Evolutionary conservation across 176 grass and related monocot genomes (phyloP).

Genomic region (Hsuehochloa calcarea): DNA sequence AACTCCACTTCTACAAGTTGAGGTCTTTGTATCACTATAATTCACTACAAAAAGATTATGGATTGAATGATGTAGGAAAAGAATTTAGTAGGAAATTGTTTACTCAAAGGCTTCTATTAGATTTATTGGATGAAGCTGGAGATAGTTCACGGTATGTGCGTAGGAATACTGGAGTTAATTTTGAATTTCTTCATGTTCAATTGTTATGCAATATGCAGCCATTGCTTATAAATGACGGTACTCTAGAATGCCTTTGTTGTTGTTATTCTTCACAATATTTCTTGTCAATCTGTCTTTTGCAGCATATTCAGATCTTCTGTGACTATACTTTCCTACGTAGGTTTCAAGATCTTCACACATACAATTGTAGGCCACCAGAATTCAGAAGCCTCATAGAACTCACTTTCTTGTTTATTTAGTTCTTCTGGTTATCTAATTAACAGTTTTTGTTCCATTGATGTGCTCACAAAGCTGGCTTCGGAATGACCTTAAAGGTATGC

Average conservation of each 20-base stretch:
- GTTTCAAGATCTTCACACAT: slow-evolving; percentile 16
- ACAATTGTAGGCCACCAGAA: neutral
- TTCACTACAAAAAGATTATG: slow-evolving; percentile 52
- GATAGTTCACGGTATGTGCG: slow-evolving; percentile 57
- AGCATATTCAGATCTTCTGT: neutral
- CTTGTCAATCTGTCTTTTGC: neutral
- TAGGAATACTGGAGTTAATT: neutral
- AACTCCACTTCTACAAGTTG: neutral
- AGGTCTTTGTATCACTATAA: neutral
- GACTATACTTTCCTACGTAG: neutral
- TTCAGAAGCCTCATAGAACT: slow-evolving; percentile 18
- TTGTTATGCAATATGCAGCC: neutral
- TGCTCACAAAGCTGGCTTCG: too few species aligned
- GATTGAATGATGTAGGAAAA: slow-evolving; percentile 96
- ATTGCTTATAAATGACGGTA: slow-evolving; percentile 14
- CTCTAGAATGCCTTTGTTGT: neutral
- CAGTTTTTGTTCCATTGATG: neutral
- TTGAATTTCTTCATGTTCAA: neutral
- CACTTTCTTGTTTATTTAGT: slow-evolving; percentile 34
- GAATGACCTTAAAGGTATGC: too few species aligned
- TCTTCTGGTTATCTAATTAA: neutral
- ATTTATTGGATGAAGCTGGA: slow-evolving; percentile 90
- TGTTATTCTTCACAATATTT: slow-evolving; percentile 13
- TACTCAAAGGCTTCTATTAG: slow-evolving; percentile 76
- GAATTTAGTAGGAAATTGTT: slow-evolving; percentile 63